phyloP scores from a whole-genome alignment of 192 early-diverging fungal species.

The Umbelopsis sp. region DNA sequence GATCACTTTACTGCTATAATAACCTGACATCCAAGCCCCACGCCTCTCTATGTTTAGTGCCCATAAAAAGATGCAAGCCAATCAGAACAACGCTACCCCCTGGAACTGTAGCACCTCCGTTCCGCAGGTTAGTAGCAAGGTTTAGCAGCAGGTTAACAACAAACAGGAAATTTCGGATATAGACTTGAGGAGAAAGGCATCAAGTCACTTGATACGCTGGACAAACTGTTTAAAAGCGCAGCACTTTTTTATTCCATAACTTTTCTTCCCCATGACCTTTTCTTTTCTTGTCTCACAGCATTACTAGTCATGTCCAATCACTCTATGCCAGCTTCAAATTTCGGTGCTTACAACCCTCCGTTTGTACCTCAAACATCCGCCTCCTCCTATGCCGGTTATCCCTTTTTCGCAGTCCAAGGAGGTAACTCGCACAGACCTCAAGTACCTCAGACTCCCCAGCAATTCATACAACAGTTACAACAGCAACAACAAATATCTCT shows the following conservation, averaged over 20 bases:
- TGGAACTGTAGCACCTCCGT: not conserved
- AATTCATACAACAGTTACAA: constrained; percentile 22
- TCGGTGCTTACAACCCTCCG: not conserved
- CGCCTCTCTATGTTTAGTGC: no score
- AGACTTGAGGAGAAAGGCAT: constrained; percentile 6
- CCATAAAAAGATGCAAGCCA: not conserved
- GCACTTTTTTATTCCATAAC: not conserved
- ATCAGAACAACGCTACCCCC: not conserved
- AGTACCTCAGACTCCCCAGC: not conserved
- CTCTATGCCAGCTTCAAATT: not conserved
- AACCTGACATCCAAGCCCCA: no score
- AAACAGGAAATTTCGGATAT: constrained; percentile 21
- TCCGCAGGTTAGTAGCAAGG: constrained; percentile 12
- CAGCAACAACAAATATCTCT: constrained; percentile 3
- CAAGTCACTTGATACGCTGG: not conserved
- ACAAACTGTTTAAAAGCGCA: not conserved
- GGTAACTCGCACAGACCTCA: constrained; percentile 15
- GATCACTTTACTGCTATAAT: no score
- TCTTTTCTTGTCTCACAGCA: not conserved
- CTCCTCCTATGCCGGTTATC: constrained; percentile 4
- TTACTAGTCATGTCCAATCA: not conserved
- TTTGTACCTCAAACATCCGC: not conserved
- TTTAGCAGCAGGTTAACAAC: constrained; percentile 8
- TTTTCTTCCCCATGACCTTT: constrained; percentile 7
- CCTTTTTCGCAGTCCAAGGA: constrained; percentile 17